Base-by-base conservation (phyloP, 768 basidiomycete genomes). In the Rhizopogon vesiculosus region DNA sequence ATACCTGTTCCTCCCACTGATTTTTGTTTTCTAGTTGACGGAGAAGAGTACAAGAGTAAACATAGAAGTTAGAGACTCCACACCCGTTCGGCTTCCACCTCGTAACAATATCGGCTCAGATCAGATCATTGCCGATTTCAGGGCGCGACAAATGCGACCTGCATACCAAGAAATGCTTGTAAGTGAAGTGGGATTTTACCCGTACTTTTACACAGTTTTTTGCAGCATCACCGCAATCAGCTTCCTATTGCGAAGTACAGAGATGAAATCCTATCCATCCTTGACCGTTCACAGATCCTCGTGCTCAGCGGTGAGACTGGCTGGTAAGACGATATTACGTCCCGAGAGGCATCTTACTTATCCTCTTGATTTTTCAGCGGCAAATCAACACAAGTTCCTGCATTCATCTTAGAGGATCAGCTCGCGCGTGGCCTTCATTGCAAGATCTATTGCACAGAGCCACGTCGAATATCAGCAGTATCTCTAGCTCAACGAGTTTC, bases 361-460 rank as follows among this genome's bases (percentile, higher is more conserved):
- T 63, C 40, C 59, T 19, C 13, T 18, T 51, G 51, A 25, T 52
- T 40, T n/a, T 49, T 31, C 60, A 94, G 93, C 64, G 96, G 96
- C 8, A 99, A 99, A 74, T 97, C 94, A 2, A 98, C 96, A 0
- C 96, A 98, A 73, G 83, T 98, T 3, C 96, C 96, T 3, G 80
- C 88, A 1, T 98, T 94, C 72, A 88, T 98, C 60, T 80, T 99
- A 9, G 96, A 99, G 69, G 86, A 95, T 64, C 84, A 89, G 52
- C 80, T 98, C 19, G 81, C 86, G 5, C 80, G 78, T 57, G 97
- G 95, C 25, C 82, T 78, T 62, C 79, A 80, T 53, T 96, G 93
- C 77, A 96, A 88, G 69, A 89, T 99, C 63, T 93, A 85, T 64
- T 96, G 93, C 61, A 98, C 96, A 5, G 95, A 98, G 65, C 96